Conservation (phyloP, 2,329 filamentous ascomycete species). For the Cercospora zeina region DNA sequence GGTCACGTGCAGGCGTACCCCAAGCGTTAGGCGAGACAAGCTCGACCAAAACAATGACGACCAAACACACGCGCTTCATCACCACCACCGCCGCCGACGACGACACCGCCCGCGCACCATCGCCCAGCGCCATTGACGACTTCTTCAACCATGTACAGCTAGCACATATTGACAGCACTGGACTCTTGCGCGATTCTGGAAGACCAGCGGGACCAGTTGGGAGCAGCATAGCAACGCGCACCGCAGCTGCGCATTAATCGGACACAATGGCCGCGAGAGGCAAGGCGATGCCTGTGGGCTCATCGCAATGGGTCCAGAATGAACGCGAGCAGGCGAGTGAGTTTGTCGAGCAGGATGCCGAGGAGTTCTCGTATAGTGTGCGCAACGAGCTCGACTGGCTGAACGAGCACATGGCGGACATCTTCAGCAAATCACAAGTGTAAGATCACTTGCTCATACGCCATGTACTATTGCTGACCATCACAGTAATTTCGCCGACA, state of each 20-base stretch:
- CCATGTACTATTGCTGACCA: constrained; percentile 34
- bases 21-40: constrained; percentile 2
- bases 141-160: constrained; percentile 28
- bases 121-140: constrained; percentile 18
- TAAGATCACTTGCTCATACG: constrained; percentile 50
- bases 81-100: constrained; percentile 11
- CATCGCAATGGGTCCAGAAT: constrained; percentile 71
- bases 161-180: constrained; percentile 19
- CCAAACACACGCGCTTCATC: constrained; percentile 13
- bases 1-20: not conserved
- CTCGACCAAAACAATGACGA: constrained; percentile 15
- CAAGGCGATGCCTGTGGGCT: constrained; percentile 37
- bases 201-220: constrained; percentile 11
- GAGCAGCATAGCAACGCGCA: constrained; percentile 25
- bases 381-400: constrained; percentile 96
- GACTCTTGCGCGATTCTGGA: constrained; percentile 20
- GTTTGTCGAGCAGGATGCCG: constrained; percentile 76
- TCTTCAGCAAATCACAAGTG: constrained; percentile 85
- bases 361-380: constrained; percentile 90
- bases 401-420: constrained; percentile 96
- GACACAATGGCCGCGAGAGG: constrained; percentile 34
- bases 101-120: constrained; percentile 8
- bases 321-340: constrained; percentile 77
- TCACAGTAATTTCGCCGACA: constrained; percentile 79
- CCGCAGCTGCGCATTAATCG: constrained; percentile 20